Percentiles rank a stretch among this genome's conserved stretches.
These are phyloP conservation scores for Suillus americanus DNA, from an alignment of 768 basidiomycete species.

Conservation along the genomic window DNA sequence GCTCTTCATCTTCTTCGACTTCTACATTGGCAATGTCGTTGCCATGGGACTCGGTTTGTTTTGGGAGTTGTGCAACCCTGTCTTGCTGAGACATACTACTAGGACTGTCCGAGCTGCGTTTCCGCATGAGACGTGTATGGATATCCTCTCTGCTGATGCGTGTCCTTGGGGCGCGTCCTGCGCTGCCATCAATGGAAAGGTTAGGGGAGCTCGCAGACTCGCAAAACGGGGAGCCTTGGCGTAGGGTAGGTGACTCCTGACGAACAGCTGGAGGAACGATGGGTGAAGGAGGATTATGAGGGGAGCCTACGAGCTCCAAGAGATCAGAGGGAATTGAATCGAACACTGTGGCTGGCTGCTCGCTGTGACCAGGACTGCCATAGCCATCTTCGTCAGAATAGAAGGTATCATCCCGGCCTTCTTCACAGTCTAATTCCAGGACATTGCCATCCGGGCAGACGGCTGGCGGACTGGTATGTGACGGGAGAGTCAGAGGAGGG, in stretches of 20 bases:
- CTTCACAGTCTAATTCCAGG: conserved; percentile 71
- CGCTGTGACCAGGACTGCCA: conserved; percentile 15
- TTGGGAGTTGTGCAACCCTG: neutral
- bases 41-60: neutral
- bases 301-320: conserved; percentile 47
- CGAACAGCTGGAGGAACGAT: conserved; percentile 20
- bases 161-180: conserved; percentile 29
- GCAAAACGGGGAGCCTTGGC: conserved; percentile 29
- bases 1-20: conserved; percentile 14
- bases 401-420: conserved; percentile 50
- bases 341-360: conserved; percentile 12
- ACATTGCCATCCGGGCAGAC: conserved; percentile 53
- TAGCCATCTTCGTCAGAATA: conserved; percentile 37
- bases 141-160: conserved; percentile 58
- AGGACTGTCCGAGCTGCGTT: conserved; percentile 46
- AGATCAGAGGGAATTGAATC: conserved; percentile 46
- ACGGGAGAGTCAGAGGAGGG: conserved; percentile 61
- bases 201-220: conserved; percentile 23
- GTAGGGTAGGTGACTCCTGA: conserved; percentile 21
- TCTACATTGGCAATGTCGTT: conserved; percentile 13
- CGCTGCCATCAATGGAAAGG: conserved; percentile 8
- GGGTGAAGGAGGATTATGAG: conserved; percentile 14
- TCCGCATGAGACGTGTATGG: conserved; percentile 45
- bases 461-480: conserved; percentile 35
- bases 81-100: conserved; percentile 7